A percentile compares a stretch with the other conserved stretches of the same genome.
These are phyloP conservation scores for Botrytis pseudocinerea DNA, from an alignment of 2,329 filamentous ascomycete genomes.

Conservation along the genomic window DNA sequence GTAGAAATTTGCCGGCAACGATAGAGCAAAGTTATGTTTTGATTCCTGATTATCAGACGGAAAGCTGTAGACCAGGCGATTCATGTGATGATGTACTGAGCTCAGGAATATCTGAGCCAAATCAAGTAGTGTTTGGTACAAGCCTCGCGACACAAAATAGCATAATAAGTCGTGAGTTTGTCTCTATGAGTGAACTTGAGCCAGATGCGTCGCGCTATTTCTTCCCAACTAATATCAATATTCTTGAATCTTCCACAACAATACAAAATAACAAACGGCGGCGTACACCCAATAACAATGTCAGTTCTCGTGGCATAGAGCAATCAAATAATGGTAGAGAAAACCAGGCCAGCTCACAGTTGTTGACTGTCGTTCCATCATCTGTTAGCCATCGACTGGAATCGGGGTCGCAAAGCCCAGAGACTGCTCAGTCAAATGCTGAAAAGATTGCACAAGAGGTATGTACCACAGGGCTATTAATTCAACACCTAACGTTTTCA, in stretches of 20 bases:
- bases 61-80: background rate
- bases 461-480: background rate
- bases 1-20: slow-evolving; percentile 19
- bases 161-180: slow-evolving; percentile 7
- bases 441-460: slow-evolving; percentile 12
- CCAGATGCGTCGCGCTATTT: slow-evolving; percentile 5
- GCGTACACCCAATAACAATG: background rate
- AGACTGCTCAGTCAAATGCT: background rate
- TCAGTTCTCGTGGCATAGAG: background rate
- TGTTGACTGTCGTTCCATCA: background rate
- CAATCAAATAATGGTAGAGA: background rate
- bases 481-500: background rate
- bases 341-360: background rate
- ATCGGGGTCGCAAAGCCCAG: background rate
- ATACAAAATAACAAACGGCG: slow-evolving; percentile 9
- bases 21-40: slow-evolving; percentile 20
- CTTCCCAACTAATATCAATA: slow-evolving; percentile 9
- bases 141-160: background rate
- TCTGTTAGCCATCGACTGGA: background rate
- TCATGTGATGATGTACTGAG: slow-evolving; percentile 17
- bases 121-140: slow-evolving; percentile 3
- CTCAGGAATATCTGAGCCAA: background rate
- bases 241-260: slow-evolving; percentile 6
- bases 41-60: slow-evolving; percentile 4
- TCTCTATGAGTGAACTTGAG: slow-evolving; percentile 20